Percentiles rank a stretch among this genome's conserved stretches.
Evolutionary conservation across 805 yeast species (phyloP).

Genomic region (Clavispora vitiphila): DNA sequence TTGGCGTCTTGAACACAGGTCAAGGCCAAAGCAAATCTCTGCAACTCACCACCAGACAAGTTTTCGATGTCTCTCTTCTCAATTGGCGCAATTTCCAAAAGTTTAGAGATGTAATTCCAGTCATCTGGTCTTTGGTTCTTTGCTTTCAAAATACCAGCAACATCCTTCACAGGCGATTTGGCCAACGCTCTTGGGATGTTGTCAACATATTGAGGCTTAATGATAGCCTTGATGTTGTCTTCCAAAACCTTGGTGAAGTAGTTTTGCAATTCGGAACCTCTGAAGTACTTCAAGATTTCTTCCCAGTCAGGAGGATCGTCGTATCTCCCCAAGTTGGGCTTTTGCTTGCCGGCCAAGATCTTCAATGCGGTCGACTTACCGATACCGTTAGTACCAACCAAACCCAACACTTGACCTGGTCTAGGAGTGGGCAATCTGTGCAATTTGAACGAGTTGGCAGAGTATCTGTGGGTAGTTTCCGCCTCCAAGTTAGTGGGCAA

Average conservation of each 20-base stretch:
- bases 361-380: constrained; percentile 97
- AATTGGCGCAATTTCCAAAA: constrained; percentile 71
- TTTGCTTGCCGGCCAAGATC: constrained; percentile 94
- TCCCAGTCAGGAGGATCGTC: constrained; percentile 98
- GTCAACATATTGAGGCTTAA: constrained; percentile 98
- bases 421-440: constrained; percentile 98
- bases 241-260: constrained; percentile 91
- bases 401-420: constrained; percentile 97
- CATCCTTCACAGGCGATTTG: constrained; percentile 81
- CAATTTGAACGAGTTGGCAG: constrained; percentile 95
- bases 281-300: constrained; percentile 82
- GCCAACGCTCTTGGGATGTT: constrained; percentile 91
- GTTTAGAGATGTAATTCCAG: constrained; percentile 59
- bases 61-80: constrained; percentile 83
- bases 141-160: constrained; percentile 74
- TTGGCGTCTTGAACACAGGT: constrained; percentile 92
- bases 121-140: constrained; percentile 68
- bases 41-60: constrained; percentile 97
- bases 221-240: constrained; percentile 92
- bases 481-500: constrained; percentile 90
- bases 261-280: constrained; percentile 97
- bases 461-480: constrained; percentile 94
- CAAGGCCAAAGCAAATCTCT: constrained; percentile 97
- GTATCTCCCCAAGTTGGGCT: constrained; percentile 90
- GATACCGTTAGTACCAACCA: constrained; percentile 98